Conservation (phyloP, 257 asterid species). For the Plantago major region DNA sequence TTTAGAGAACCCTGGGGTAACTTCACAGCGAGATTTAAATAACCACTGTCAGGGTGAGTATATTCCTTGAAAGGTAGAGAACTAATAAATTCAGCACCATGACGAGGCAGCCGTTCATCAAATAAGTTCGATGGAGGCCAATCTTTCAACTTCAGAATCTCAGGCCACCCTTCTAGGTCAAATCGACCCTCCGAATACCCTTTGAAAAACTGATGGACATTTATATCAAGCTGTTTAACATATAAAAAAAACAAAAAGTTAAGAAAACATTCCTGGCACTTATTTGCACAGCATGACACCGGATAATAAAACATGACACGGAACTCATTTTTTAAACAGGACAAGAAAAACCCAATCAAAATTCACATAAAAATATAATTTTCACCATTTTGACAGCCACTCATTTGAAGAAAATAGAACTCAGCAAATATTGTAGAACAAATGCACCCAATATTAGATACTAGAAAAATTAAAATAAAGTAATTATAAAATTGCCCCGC, state of each 20-base stretch:
- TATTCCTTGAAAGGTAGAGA: conserved; percentile 80
- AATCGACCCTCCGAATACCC: conserved; percentile 73
- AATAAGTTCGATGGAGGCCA: conserved; percentile 83
- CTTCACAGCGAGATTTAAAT: conserved; percentile 73
- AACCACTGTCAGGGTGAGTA: conserved; percentile 62
- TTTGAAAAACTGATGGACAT: conserved; percentile 59
- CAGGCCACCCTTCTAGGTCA: conserved; percentile 64
- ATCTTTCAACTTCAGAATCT: conserved; percentile 77
- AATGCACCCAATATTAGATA: too few relatives aligned
- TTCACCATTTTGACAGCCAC: too few relatives aligned
- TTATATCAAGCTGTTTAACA: conserved; percentile 59
- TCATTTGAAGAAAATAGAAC: too few relatives aligned
- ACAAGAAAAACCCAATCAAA: neutral
- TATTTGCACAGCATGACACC: too few relatives aligned
- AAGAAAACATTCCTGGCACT: too few relatives aligned
- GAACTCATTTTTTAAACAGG: too few relatives aligned
- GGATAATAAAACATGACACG: too few relatives aligned
- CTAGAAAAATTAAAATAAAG: too few relatives aligned
- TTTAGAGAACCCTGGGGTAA: conserved; percentile 62
- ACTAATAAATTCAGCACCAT: conserved; percentile 63
- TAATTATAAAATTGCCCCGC: too few relatives aligned
- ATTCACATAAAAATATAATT: neutral
- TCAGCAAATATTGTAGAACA: too few relatives aligned
- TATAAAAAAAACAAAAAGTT: too few relatives aligned
- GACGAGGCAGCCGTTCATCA: conserved; percentile 78